Conservation (phyloP, 2,329 filamentous ascomycete species). For the Bipolaris cookei region DNA sequence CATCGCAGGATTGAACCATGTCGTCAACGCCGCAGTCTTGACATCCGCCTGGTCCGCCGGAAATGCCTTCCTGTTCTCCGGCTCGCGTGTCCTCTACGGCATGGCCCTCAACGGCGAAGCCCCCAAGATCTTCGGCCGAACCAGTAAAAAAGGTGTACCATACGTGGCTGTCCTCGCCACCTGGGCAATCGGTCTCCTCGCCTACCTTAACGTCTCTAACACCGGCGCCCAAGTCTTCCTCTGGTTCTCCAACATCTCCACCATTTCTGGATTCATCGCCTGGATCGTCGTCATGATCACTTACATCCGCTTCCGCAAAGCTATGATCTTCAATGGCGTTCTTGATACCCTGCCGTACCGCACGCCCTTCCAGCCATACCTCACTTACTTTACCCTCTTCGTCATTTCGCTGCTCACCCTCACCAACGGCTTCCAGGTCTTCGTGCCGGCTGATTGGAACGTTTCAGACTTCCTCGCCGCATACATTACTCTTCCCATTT, state of each 20-base stretch:
- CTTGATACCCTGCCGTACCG: constrained; percentile 61
- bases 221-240: constrained; percentile 61
- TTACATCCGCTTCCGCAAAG: constrained; percentile 64
- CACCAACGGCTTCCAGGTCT: constrained; percentile 58
- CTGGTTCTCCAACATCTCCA: constrained; percentile 76
- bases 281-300: constrained; percentile 64
- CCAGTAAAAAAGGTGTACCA: constrained; percentile 53
- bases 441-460: constrained; percentile 55
- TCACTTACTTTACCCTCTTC: constrained; percentile 65
- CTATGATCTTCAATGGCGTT: constrained; percentile 59
- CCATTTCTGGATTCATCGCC: constrained; percentile 61
- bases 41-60: constrained; percentile 74
- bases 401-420: constrained; percentile 49
- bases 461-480: constrained; percentile 59
- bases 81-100: constrained; percentile 59
- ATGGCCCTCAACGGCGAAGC: constrained; percentile 59
- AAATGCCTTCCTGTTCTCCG: constrained; percentile 69
- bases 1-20: constrained; percentile 69
- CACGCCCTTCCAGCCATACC: constrained; percentile 57
- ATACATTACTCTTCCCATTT: constrained; percentile 55
- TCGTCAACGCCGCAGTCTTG: constrained; percentile 78
- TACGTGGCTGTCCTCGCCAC: constrained; percentile 48
- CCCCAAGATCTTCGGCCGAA: constrained; percentile 58
- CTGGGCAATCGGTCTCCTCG: constrained; percentile 53
- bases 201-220: constrained; percentile 58